Conservation (phyloP, 768 basidiomycete genomes). For the Tephrocybe sp. region DNA sequence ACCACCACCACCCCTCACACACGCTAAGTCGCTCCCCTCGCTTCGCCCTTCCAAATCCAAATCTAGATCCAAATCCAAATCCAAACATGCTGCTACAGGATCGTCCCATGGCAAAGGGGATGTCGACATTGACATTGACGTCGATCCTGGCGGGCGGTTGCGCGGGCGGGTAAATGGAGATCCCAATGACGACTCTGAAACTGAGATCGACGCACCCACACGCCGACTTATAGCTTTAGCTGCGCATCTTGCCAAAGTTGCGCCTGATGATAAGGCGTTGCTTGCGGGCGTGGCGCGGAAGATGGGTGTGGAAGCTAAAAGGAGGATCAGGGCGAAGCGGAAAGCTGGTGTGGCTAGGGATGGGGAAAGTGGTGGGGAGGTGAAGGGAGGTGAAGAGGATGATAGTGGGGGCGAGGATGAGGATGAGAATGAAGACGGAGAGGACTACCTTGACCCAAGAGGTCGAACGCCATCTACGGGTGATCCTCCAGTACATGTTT, state of each 20-base stretch:
- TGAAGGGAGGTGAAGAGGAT: conserved; percentile 1
- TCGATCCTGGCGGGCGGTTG: too few relatives aligned
- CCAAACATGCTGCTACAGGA: too few relatives aligned
- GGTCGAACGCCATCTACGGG: conserved; percentile 27
- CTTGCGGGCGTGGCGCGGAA: conserved; percentile 14
- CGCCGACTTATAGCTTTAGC: conserved; percentile 7
- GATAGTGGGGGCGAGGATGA: conserved; percentile 11
- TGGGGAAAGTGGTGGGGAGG: neutral
- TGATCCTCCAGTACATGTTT: conserved; percentile 40
- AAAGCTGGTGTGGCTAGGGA: neutral
- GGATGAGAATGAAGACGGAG: conserved; percentile 17
- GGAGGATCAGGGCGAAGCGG: neutral
- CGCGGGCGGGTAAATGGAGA: too few relatives aligned
- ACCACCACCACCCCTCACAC: neutral
- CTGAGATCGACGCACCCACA: neutral
- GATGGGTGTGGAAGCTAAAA: conserved; percentile 6
- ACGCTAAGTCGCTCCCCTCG: conserved; percentile 4
- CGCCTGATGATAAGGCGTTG: conserved; percentile 8
- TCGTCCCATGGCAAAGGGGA: too few relatives aligned
- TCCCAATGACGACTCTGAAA: neutral
- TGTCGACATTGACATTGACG: too few relatives aligned
- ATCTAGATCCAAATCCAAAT: too few relatives aligned
- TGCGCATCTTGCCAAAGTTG: conserved; percentile 4
- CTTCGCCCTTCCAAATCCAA: neutral
- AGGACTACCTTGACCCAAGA: conserved; percentile 33